A percentile compares a stretch with the other conserved stretches of the same genome.
These are phyloP conservation scores for Papiliotrema terrestris DNA, from an alignment of 1,284 basidiomycete species.

Conservation along the genomic window DNA sequence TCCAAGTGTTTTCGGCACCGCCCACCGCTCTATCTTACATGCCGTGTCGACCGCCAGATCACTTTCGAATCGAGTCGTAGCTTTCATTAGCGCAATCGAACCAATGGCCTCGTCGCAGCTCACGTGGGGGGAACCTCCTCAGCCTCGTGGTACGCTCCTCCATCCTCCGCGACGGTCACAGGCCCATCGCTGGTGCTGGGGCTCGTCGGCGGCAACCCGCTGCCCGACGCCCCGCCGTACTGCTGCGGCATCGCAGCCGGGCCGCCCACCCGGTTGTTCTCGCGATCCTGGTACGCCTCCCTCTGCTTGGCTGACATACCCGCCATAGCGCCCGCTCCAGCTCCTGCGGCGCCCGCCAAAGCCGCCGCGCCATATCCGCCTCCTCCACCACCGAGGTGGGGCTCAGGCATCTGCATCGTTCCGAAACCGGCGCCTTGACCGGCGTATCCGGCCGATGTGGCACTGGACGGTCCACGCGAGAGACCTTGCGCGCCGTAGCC, in stretches of 20 bases:
- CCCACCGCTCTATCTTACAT: background rate
- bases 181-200: conserved; percentile 5
- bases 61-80: conserved; percentile 31
- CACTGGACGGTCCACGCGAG: conserved; percentile 34
- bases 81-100: conserved; percentile 4
- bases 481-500: conserved; percentile 26
- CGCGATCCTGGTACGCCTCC: conserved; percentile 39
- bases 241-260: conserved; percentile 16
- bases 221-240: conserved; percentile 1
- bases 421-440: conserved; percentile 31
- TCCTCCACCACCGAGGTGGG: conserved; percentile 7
- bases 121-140: conserved; percentile 39
- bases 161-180: conserved; percentile 38
- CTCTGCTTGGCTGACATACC: conserved; percentile 40
- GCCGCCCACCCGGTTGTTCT: conserved; percentile 31
- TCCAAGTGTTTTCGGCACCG: no score
- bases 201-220: no score
- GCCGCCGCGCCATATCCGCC: conserved; percentile 13
- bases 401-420: conserved; percentile 18
- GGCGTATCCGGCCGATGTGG: conserved; percentile 39
- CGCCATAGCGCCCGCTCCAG: conserved; percentile 8
- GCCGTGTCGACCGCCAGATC: background rate
- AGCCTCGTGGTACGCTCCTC: conserved; percentile 20
- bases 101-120: conserved; percentile 5
- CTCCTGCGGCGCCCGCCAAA: conserved; percentile 13